Evolutionary conservation across 2,329 filamentous ascomycete species (phyloP), one percentile per base, ranked within the genome.

Genomic region (Colletotrichum sublineola): DNA sequence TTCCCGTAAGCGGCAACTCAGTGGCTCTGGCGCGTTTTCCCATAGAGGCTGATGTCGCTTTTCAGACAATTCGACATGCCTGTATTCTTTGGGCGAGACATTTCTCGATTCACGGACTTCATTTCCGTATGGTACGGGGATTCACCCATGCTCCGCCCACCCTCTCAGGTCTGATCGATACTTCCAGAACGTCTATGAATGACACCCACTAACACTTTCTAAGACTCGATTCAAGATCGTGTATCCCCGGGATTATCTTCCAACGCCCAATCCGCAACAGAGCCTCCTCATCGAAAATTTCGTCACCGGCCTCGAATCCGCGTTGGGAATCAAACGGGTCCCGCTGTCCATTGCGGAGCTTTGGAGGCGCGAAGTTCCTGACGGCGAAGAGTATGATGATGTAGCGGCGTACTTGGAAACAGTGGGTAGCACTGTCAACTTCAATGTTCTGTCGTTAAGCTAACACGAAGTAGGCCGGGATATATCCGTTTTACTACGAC

Each of bases 61-160:
- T 60, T 31, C 24, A 67, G 53, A 15, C 24, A 67, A 55, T 67
- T 67, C 33, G 64, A 60, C n/a, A 67, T 67, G 52, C 55, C 64
- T 31, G 64, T 46, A 2, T 67, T 67, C 63, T 67, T 67, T 60
- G 64, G 53, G 5, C 14, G 38, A 44, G 64, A 61, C 46, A 60
- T 67, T n/a, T 48, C 64, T 20, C 50, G 40, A 2, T 67, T 60
- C 53, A 5, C 29, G 24, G 40, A 67, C 56, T 38, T 67, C 29
- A 61, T 67, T 14, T 50, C 55, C 12, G 53, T 48, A 3, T 61
- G 64, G 64, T 67, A 67, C 24, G 64, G 64, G 33, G 38, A 36
- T 14, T 67, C 36, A 29, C 36, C 36, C 31, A 24, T 36, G 29
- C 38, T 67, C 42, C 42, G 42, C 9, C 52, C 24, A 60, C 24